A percentile compares a stretch with the other conserved stretches of the same genome.
phyloP scores from a whole-genome alignment of 2,329 filamentous ascomycete genomes.

The Teratosphaeria nubilosa region DNA sequence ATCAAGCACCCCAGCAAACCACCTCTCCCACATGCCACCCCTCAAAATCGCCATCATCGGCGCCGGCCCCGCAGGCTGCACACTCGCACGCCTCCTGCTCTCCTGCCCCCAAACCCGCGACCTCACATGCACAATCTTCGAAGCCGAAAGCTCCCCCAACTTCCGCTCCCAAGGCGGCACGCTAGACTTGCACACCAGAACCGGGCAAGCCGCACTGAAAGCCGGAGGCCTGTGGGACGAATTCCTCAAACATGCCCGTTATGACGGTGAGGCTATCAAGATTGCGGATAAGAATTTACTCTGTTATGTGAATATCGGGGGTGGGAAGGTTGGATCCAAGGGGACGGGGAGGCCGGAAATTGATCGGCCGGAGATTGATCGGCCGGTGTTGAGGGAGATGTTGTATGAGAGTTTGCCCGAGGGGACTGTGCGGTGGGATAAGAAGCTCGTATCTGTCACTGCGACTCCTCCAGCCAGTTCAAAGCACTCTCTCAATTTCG shows the following conservation, averaged over 20 bases:
- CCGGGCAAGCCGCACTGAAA: conserved; percentile 25
- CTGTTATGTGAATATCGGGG: conserved; percentile 16
- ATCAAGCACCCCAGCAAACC: background rate
- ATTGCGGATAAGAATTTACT: conserved; percentile 31
- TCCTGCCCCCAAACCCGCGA: conserved; percentile 4
- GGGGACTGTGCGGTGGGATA: conserved; percentile 23
- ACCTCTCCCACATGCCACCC: background rate
- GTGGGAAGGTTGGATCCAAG: conserved; percentile 16
- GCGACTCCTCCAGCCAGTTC: conserved; percentile 6
- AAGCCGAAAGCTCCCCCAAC: conserved; percentile 20
- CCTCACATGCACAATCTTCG: conserved; percentile 23
- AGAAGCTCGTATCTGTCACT: conserved; percentile 13
- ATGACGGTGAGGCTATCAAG: conserved; percentile 34
- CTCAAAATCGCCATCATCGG: conserved; percentile 27
- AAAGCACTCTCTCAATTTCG: conserved; percentile 24
- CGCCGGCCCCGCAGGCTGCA: conserved; percentile 27
- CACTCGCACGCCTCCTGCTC: conserved; percentile 23
- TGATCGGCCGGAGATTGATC: conserved; percentile 31
- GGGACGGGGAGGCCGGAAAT: conserved; percentile 26
- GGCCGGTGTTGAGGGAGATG: conserved; percentile 24
- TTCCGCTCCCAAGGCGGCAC: conserved; percentile 27
- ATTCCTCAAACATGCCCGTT: conserved; percentile 28
- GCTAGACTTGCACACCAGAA: conserved; percentile 26
- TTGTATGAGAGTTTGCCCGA: conserved; percentile 23
- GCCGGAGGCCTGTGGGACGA: conserved; percentile 24